These are phyloP conservation scores for Exophiala spinifera DNA, from an alignment of 2,329 filamentous ascomycete species.

Conservation along the genomic window DNA sequence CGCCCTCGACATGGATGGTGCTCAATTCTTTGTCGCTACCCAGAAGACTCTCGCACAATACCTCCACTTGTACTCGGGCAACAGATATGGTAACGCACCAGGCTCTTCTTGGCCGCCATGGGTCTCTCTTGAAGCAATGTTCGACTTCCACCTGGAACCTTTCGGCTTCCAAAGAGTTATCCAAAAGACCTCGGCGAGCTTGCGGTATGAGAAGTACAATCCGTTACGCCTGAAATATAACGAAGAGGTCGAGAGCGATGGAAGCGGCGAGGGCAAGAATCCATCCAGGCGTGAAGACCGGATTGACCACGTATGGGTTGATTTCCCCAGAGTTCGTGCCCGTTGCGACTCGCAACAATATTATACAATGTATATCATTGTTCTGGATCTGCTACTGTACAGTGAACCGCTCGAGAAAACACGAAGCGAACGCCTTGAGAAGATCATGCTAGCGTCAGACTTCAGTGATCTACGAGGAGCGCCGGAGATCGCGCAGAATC, in stretches of 20 bases:
- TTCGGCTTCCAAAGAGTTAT: slow-evolving; percentile 98
- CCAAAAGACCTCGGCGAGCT: slow-evolving; percentile 89
- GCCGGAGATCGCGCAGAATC: slow-evolving; percentile 83
- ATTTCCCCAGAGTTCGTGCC: slow-evolving; percentile 91
- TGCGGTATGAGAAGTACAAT: slow-evolving; percentile 98
- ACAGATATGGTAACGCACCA: slow-evolving; percentile 79
- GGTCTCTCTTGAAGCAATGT: slow-evolving; percentile 98
- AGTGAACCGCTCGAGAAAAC: slow-evolving; percentile 96
- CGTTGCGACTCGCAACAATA: slow-evolving; percentile 97
- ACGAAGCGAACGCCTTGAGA: slow-evolving; percentile 89
- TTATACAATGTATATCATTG: slow-evolving; percentile 97
- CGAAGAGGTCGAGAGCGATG: slow-evolving; percentile 68
- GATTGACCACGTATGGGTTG: slow-evolving; percentile 96
- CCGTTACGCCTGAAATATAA: slow-evolving; percentile 95
- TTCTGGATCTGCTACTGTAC: slow-evolving; percentile 91
- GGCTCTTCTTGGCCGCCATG: slow-evolving; percentile 94
- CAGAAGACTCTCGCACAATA: slow-evolving; percentile 86
- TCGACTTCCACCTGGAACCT: slow-evolving; percentile 87
- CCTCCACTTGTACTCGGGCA: slow-evolving; percentile 89
- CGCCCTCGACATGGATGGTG: slow-evolving; percentile 91
- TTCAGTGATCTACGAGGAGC: slow-evolving; percentile 95
- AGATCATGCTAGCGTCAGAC: slow-evolving; percentile 98
- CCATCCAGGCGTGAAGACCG: slow-evolving; percentile 62
- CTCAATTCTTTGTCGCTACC: slow-evolving; percentile 96
- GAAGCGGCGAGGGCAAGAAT: slow-evolving; percentile 42